Conservation (phyloP, 768 basidiomycete genomes). For the Serendipita sp. region DNA sequence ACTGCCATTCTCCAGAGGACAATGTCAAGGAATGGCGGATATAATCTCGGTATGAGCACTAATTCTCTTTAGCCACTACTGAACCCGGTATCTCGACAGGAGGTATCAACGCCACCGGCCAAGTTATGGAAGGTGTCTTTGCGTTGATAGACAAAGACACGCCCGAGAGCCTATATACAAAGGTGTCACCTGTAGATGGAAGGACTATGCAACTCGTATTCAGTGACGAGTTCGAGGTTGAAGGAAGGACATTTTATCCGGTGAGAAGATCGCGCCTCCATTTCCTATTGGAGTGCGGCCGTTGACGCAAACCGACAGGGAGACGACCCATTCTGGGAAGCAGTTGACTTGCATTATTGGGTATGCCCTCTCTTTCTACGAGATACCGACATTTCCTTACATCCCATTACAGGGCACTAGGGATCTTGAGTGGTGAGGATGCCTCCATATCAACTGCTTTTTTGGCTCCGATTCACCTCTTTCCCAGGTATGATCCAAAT, state of each 20-base stretch:
- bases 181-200: slow-evolving; percentile 55
- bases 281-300: neutral
- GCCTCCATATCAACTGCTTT: neutral
- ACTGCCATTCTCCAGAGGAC: slow-evolving; percentile 1
- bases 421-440: slow-evolving; percentile 13
- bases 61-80: neutral
- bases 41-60: slow-evolving; percentile 35
- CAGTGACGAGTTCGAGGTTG: slow-evolving; percentile 71
- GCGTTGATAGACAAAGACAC: slow-evolving; percentile 65
- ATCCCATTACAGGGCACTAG: neutral
- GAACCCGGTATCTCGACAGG: slow-evolving; percentile 22
- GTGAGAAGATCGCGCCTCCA: neutral
- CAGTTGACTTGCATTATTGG: slow-evolving; percentile 63
- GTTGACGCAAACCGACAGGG: slow-evolving; percentile 24
- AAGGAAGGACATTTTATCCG: slow-evolving; percentile 55
- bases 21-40: slow-evolving; percentile 27
- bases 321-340: slow-evolving; percentile 79
- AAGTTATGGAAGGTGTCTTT: slow-evolving; percentile 61
- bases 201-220: slow-evolving; percentile 68
- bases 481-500: slow-evolving; percentile 17
- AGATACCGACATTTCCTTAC: neutral
- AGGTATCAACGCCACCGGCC: slow-evolving; percentile 72
- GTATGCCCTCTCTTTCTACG: slow-evolving; percentile 8
- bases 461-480: neutral
- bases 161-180: slow-evolving; percentile 35